phyloP scores from a whole-genome alignment of 805 yeast genomes.

The Nakazawaea holstii region DNA sequence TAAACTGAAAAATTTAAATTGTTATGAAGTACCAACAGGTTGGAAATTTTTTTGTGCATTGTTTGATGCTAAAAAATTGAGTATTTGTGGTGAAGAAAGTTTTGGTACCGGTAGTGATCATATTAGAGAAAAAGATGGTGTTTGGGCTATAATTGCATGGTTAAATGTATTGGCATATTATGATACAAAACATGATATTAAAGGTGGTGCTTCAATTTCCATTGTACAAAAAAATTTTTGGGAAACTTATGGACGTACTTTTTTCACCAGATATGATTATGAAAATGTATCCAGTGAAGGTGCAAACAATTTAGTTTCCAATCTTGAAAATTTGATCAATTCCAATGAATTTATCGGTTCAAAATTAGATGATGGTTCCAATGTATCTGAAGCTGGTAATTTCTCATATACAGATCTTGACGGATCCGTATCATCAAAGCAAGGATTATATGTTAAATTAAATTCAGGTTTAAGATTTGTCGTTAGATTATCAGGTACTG shows the following conservation, averaged over 20 bases:
- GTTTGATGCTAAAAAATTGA: conserved; percentile 87
- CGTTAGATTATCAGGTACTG: conserved; percentile 92
- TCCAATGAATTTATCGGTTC: conserved; percentile 43
- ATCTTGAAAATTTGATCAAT: conserved; percentile 35
- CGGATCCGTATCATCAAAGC: conserved; percentile 82
- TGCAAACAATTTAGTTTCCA: conserved; percentile 62
- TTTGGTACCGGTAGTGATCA: conserved; percentile 98
- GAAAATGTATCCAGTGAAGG: conserved; percentile 77
- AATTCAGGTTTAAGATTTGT: conserved; percentile 80
- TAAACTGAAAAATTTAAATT: conserved; percentile 59
- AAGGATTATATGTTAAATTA: conserved; percentile 83
- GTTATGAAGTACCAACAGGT: conserved; percentile 97
- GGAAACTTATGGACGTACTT: conserved; percentile 92
- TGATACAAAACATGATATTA: conserved; percentile 42
- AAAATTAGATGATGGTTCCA: conserved; percentile 41
- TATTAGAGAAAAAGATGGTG: conserved; percentile 94
- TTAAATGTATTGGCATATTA: conserved; percentile 88
- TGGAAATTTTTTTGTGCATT: conserved; percentile 98
- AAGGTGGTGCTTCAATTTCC: conserved; percentile 58
- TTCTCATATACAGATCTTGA: conserved; percentile 92
- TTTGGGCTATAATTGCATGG: conserved; percentile 98
- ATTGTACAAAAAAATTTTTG: conserved; percentile 83
- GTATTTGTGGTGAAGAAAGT: conserved; percentile 97
- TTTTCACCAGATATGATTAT: conserved; percentile 92
- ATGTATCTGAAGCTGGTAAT: conserved; percentile 74